A percentile compares a stretch with the other conserved stretches of the same genome.
phyloP scores from a whole-genome alignment of 345 rosid species.

The Syzygium grande region DNA sequence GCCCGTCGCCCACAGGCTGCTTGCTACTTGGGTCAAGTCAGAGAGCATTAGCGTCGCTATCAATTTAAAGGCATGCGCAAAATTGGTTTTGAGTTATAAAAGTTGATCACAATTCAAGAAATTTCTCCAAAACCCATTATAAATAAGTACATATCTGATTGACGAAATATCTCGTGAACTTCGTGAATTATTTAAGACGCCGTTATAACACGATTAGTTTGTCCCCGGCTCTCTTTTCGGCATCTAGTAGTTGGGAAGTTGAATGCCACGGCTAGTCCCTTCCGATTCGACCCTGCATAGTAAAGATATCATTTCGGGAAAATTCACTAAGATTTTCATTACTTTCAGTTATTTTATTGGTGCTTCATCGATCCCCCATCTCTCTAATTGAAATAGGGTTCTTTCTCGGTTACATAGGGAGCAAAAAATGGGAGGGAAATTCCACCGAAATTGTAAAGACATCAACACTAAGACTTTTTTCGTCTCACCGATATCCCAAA shows the following conservation, averaged over 20 bases:
- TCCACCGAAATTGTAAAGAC: neutral
- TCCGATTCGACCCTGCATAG: neutral
- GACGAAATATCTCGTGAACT: neutral
- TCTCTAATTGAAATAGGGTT: neutral
- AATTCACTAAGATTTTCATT: neutral
- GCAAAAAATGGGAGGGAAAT: neutral
- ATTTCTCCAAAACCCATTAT: neutral
- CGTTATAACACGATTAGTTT: neutral
- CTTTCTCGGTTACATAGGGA: neutral
- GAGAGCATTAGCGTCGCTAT: neutral
- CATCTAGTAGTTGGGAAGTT: neutral
- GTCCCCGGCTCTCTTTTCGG: neutral
- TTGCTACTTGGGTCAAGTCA: neutral
- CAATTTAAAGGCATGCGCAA: neutral
- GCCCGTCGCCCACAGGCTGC: neutral
- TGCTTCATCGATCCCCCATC: too few species aligned
- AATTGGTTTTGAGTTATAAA: neutral
- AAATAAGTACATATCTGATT: neutral
- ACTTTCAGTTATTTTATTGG: neutral
- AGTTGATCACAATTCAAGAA: neutral
- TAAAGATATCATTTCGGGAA: accelerated
- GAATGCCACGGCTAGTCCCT: accelerated
- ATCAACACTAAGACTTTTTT: neutral
- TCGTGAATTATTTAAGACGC: neutral
- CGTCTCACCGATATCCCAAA: neutral